Evolutionary conservation across 2,329 filamentous ascomycete species (phyloP).

Genomic region (Elsinoe necatrix): DNA sequence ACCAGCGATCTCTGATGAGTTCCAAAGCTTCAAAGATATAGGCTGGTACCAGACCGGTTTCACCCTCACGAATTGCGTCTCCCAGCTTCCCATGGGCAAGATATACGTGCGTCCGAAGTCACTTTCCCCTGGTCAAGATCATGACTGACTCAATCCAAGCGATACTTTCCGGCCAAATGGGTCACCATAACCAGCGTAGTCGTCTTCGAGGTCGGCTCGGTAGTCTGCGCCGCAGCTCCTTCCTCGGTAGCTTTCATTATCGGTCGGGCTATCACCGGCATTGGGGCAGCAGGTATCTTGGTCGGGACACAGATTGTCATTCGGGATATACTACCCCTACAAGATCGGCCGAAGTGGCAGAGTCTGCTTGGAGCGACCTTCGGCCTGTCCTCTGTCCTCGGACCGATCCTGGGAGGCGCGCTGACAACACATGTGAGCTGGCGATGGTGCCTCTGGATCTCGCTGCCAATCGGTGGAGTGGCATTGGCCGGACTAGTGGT

Average conservation of each 20-base stretch:
- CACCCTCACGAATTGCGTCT: conserved; percentile 35
- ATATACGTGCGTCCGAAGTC: conserved; percentile 20
- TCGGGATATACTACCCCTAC: conserved; percentile 18
- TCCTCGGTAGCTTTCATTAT: conserved; percentile 44
- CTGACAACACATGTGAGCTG: conserved; percentile 40
- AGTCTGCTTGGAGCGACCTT: conserved; percentile 33
- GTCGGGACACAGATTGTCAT: conserved; percentile 31
- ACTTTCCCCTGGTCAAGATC: conserved; percentile 17
- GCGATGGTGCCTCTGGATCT: conserved; percentile 44
- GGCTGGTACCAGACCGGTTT: conserved; percentile 43
- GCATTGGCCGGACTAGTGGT: conserved; percentile 32
- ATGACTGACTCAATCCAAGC: conserved; percentile 20
- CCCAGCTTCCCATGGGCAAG: conserved; percentile 37
- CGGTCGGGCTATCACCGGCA: conserved; percentile 45
- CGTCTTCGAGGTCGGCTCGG: conserved; percentile 40
- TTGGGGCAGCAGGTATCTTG: conserved; percentile 46
- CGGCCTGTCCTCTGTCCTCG: conserved; percentile 38
- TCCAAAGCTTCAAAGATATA: conserved; percentile 39
- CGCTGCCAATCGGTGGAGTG: conserved; percentile 30
- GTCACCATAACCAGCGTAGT: conserved; percentile 32
- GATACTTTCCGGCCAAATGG: conserved; percentile 38
- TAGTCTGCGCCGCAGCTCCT: conserved; percentile 42
- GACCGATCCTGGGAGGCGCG: conserved; percentile 45
- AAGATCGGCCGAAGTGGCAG: conserved; percentile 19
- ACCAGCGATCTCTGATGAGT: conserved; percentile 41